Conservation (phyloP, 2,329 filamentous ascomycete genomes). For the Colletotrichum tanaceti region DNA sequence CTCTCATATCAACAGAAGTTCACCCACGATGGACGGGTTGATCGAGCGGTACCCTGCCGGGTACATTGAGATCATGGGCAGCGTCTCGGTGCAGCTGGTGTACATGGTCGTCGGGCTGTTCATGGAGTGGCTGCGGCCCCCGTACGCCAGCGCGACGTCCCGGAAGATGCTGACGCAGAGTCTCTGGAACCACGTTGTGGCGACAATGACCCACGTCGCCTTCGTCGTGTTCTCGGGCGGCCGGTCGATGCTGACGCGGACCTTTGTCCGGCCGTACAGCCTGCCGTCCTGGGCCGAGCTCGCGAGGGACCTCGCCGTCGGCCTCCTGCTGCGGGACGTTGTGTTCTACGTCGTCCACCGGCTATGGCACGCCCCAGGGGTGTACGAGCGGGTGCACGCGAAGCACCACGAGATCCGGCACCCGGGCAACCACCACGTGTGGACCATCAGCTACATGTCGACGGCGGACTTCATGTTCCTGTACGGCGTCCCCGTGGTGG, state of each 20-base stretch:
- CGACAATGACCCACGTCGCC: constrained; percentile 4
- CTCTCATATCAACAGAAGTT: neutral
- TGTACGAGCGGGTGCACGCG: constrained; percentile 13
- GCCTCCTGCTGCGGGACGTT: constrained; percentile 8
- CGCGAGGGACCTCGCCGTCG: neutral
- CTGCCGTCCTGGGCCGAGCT: constrained; percentile 5
- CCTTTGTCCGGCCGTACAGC: neutral
- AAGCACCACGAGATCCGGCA: constrained; percentile 22
- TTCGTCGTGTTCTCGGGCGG: neutral
- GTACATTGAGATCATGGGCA: constrained; percentile 17
- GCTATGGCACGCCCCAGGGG: constrained; percentile 2
- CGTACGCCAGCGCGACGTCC: constrained; percentile 9
- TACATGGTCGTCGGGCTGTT: constrained; percentile 2
- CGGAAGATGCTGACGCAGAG: constrained; percentile 4
- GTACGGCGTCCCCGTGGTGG: constrained; percentile 12
- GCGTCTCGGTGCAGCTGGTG: constrained; percentile 5
- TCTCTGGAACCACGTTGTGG: constrained; percentile 9
- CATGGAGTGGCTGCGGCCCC: constrained; percentile 3
- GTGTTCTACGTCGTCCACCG: constrained; percentile 10
- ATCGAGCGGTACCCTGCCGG: constrained; percentile 1
- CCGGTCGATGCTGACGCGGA: constrained; percentile 1
- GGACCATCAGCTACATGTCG: constrained; percentile 25
- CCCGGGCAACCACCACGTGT: constrained; percentile 3
- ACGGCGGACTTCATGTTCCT: constrained; percentile 11
- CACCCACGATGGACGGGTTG: constrained; percentile 2